Percentiles rank a stretch among this genome's conserved stretches.
phyloP scores from a whole-genome alignment of 345 rosid species.

The Boechera divaricarpa region DNA sequence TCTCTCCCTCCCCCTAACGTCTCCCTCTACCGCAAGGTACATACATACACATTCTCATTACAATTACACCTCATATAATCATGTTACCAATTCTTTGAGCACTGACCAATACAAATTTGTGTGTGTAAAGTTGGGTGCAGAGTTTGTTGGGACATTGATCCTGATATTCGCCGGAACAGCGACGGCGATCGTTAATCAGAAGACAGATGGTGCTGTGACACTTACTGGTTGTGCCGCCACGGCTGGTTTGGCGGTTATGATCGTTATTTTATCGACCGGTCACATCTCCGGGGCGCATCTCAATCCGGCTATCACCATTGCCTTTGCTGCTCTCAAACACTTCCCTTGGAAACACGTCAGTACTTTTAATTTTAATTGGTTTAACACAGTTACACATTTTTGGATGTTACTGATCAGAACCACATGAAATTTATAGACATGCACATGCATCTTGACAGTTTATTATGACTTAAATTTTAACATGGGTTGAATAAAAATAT shows the following conservation, averaged over 20 bases:
- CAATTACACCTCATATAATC: neutral
- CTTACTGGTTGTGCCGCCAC: constrained; percentile 76
- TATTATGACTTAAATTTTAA: neutral
- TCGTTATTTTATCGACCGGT: constrained; percentile 75
- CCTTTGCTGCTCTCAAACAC: constrained; percentile 78
- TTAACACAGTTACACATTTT: constrained; percentile 22
- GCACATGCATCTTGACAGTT: constrained; percentile 6
- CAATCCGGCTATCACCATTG: constrained; percentile 76
- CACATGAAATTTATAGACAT: constrained; percentile 6
- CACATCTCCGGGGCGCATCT: constrained; percentile 97
- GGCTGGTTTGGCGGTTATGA: constrained; percentile 78
- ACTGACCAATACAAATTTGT: neutral
- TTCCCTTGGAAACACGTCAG: constrained; percentile 74
- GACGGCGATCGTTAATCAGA: constrained; percentile 82
- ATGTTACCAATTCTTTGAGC: neutral
- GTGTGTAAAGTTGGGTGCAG: constrained; percentile 77
- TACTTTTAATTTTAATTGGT: neutral
- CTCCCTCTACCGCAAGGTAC: constrained; percentile 78
- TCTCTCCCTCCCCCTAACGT: constrained; percentile 67
- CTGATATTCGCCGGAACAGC: constrained; percentile 83
- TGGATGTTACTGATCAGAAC: neutral
- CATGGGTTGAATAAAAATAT: neutral
- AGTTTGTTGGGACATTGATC: constrained; percentile 79
- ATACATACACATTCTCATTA: neutral
- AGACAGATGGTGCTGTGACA: constrained; percentile 74